A percentile compares a stretch with the other conserved stretches of the same genome.
Evolutionary conservation across 1,284 basidiomycete genomes (phyloP).

Genomic region (Tylopilus sp.): DNA sequence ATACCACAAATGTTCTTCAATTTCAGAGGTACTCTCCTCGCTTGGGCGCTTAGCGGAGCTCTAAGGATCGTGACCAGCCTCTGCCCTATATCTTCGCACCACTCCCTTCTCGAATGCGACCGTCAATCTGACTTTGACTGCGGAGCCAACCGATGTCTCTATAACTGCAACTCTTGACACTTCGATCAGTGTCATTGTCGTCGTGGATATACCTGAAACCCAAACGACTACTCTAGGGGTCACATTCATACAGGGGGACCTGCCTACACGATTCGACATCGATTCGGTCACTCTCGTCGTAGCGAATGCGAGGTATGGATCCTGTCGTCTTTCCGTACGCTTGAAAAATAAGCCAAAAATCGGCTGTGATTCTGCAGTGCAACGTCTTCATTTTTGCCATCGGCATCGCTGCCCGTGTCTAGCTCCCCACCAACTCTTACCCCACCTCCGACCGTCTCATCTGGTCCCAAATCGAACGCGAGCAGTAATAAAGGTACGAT

Average conservation of each 20-base stretch:
- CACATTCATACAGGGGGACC: slow-evolving; percentile 37
- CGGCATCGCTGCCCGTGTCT: slow-evolving; percentile 39
- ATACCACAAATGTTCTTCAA: slow-evolving; percentile 53
- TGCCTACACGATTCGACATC: slow-evolving; percentile 39
- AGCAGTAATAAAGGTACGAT: slow-evolving; percentile 8
- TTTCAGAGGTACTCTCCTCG: slow-evolving; percentile 41
- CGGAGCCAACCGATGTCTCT: slow-evolving; percentile 29
- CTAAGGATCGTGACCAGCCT: slow-evolving; percentile 34
- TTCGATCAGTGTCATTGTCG: slow-evolving; percentile 33
- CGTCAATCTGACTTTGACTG: slow-evolving; percentile 47
- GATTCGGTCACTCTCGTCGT: slow-evolving; percentile 40
- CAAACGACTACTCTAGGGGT: slow-evolving; percentile 42
- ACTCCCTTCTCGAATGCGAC: slow-evolving; percentile 46
- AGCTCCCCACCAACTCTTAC: slow-evolving; percentile 35
- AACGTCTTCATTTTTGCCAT: slow-evolving; percentile 41
- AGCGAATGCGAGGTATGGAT: slow-evolving; percentile 38
- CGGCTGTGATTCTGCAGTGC: slow-evolving; percentile 23
- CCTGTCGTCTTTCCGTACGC: neutral
- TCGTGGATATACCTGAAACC: slow-evolving; percentile 37
- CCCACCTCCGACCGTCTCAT: slow-evolving; percentile 21
- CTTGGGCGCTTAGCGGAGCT: neutral
- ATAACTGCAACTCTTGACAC: slow-evolving; percentile 30
- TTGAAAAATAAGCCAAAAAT: neutral
- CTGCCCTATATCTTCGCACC: slow-evolving; percentile 42
- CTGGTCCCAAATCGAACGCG: neutral